Evolutionary conservation across 768 basidiomycete genomes (phyloP), one percentile per base, ranked within the genome.

Genomic region (Leccinum sublutescens): DNA sequence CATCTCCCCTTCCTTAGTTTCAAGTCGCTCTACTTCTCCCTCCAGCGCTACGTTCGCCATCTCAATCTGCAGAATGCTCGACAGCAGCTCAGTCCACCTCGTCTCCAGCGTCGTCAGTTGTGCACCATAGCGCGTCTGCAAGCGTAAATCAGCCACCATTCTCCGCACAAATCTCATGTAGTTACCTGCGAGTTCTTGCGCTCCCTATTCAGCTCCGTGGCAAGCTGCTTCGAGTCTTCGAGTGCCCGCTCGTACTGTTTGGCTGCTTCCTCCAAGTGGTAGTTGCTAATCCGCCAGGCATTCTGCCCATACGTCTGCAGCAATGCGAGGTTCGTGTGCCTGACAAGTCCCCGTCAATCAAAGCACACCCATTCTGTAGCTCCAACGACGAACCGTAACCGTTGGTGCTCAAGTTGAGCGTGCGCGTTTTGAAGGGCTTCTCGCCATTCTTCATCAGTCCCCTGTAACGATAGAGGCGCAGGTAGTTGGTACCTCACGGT

Each of bases 21-120:
- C 79, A 54, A 92, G 74, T 40, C 80, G 75, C 50, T 81, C 83
- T 51, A 97, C 80, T 68, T 97, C 93, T 5, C 79, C 86, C 65
- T 95, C 93, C 72, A 97, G 73, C 27, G 93, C 93, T 45, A 87
- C 82, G 71, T 94, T 95, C 17, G 95, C 96, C 85, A 98, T 87
- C 79, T 97, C 95, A 63, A 97, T 89, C 75, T 98, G 95, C 59
- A 98, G 76, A 49, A 95, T 89, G 54, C 76, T 89, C 55, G 93
- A 94, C 57, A 98, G 87, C 50, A 98, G 79, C 74, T 95, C 92
- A 21, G 93, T 95, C 95, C 95, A 98, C 62, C 87, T 82, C 38
- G 84, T 89, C 75, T 98, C 95, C 59, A 97, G 76, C 9, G 84
- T 77, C 29, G 85, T 89, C 59, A 98, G 77, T 66, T 95, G 91